Percentiles rank a stretch among this genome's conserved stretches.
phyloP scores from a whole-genome alignment of 1,139 yeast species.

The Yamadazyma conglobata region DNA sequence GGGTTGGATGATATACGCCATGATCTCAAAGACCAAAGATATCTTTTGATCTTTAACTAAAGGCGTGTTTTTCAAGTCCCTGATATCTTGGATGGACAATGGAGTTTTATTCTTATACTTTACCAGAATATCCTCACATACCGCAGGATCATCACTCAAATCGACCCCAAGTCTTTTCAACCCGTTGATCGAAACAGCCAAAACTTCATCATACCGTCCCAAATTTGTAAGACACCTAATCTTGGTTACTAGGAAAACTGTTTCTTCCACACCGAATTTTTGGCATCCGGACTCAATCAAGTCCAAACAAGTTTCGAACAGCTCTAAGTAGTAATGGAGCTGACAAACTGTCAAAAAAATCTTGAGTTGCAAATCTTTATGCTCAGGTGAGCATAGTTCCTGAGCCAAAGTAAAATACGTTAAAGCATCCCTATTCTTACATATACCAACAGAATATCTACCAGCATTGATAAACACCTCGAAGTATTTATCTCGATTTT shows the following conservation, averaged over 20 bases:
- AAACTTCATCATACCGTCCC: constrained; percentile 30
- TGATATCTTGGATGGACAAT: constrained; percentile 40
- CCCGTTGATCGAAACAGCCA: constrained; percentile 33
- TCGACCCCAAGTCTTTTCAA: constrained; percentile 29
- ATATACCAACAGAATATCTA: constrained; percentile 31
- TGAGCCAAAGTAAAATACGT: constrained; percentile 29
- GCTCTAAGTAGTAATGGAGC: constrained; percentile 24
- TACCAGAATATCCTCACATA: constrained; percentile 21
- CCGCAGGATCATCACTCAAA: constrained; percentile 20
- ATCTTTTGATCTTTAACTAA: constrained; percentile 26
- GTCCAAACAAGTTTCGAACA: constrained; percentile 27
- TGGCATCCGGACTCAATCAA: constrained; percentile 23
- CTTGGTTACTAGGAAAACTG: constrained; percentile 33
- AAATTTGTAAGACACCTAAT: constrained; percentile 39
- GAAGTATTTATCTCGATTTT: constrained; percentile 28
- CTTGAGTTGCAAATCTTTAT: constrained; percentile 20
- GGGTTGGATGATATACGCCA: constrained; percentile 38
- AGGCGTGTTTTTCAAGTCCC: constrained; percentile 26
- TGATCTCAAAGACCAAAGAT: constrained; percentile 39
- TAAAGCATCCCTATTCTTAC: constrained; percentile 30
- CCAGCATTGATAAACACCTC: constrained; percentile 37
- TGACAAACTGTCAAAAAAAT: constrained; percentile 33
- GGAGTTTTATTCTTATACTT: constrained; percentile 34
- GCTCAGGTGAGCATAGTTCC: constrained; percentile 20
- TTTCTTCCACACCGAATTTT: constrained; percentile 23